phyloP scores from a whole-genome alignment of 2,329 filamentous ascomycete species.

The Akanthomyces uredinophilus region DNA sequence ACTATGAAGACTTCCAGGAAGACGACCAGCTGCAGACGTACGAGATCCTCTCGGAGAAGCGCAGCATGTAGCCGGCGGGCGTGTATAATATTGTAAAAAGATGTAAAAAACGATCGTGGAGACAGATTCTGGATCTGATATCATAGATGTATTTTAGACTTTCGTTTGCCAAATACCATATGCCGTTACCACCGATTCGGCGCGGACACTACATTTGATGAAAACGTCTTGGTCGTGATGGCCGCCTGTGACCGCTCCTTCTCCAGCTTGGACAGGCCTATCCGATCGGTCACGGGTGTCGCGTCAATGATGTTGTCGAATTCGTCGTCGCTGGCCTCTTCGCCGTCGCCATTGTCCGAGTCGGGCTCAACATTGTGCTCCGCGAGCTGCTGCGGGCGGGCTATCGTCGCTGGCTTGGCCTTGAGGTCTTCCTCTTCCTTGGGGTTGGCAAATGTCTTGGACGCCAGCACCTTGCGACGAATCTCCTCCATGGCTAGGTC shows the following conservation, averaged over 20 bases:
- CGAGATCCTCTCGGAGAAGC: constrained; percentile 71
- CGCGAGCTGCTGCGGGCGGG: constrained; percentile 48
- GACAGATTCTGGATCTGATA: not conserved
- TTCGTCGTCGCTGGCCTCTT: constrained; percentile 62
- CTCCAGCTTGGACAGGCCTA: constrained; percentile 57
- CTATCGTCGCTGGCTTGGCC: constrained; percentile 60
- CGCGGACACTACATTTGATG: constrained; percentile 43
- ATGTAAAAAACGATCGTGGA: not conserved
- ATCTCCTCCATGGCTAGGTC: constrained; percentile 87
- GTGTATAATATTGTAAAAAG: constrained; percentile 8
- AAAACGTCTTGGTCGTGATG: constrained; percentile 47
- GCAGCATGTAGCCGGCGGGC: constrained; percentile 40
- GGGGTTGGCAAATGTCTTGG: constrained; percentile 69
- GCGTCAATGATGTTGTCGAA: constrained; percentile 94
- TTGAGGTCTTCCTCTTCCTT: constrained; percentile 33
- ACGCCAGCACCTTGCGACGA: constrained; percentile 80
- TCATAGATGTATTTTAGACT: constrained; percentile 9
- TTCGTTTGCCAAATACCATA: not conserved
- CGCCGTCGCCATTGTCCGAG: constrained; percentile 55
- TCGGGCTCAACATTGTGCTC: constrained; percentile 66
- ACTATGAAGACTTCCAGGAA: constrained; percentile 69
- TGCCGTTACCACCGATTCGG: constrained; percentile 31
- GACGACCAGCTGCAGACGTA: constrained; percentile 88
- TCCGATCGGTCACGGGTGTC: constrained; percentile 80
- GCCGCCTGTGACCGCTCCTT: constrained; percentile 47